Evolutionary conservation across 2,329 filamentous ascomycete genomes (phyloP).

Genomic region (Colletotrichum australisinense): DNA sequence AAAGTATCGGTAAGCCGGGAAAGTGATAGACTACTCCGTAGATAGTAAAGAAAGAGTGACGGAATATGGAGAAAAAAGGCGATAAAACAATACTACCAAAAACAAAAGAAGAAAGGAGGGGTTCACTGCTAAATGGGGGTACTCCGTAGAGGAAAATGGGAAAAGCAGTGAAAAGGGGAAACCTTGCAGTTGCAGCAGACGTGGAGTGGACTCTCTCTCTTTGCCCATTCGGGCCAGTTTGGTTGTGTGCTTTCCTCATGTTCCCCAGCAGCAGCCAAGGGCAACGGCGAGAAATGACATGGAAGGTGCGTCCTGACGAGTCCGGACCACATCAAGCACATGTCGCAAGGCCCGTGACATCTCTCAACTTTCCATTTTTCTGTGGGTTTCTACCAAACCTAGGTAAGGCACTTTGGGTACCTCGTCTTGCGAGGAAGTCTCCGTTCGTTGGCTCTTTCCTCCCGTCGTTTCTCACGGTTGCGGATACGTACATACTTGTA

Average conservation of each 20-base stretch:
- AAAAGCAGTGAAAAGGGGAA: conserved; percentile 15
- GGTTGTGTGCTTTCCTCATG: not conserved
- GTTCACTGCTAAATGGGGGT: too few species aligned
- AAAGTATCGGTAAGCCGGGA: too few species aligned
- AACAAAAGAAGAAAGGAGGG: not conserved
- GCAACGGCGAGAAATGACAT: not conserved
- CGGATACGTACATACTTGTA: not conserved
- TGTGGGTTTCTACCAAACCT: too few species aligned
- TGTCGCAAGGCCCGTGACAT: conserved; percentile 4
- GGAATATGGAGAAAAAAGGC: not conserved
- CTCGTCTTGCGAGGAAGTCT: not conserved
- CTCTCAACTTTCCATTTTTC: not conserved
- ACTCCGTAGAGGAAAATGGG: not conserved
- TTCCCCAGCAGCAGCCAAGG: not conserved
- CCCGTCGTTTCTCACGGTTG: not conserved
- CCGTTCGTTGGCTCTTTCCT: not conserved
- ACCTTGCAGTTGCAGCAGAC: conserved; percentile 5
- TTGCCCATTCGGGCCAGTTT: not conserved
- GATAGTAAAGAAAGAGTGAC: too few species aligned
- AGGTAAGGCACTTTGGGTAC: not conserved
- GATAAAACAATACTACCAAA: not conserved
- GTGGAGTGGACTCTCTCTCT: not conserved
- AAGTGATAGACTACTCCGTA: too few species aligned
- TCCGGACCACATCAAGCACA: not conserved
- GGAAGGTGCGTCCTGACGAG: not conserved